These are phyloP conservation scores for Huntiella moniliformis DNA, from an alignment of 2,329 filamentous ascomycete genomes.

Conservation along the genomic window DNA sequence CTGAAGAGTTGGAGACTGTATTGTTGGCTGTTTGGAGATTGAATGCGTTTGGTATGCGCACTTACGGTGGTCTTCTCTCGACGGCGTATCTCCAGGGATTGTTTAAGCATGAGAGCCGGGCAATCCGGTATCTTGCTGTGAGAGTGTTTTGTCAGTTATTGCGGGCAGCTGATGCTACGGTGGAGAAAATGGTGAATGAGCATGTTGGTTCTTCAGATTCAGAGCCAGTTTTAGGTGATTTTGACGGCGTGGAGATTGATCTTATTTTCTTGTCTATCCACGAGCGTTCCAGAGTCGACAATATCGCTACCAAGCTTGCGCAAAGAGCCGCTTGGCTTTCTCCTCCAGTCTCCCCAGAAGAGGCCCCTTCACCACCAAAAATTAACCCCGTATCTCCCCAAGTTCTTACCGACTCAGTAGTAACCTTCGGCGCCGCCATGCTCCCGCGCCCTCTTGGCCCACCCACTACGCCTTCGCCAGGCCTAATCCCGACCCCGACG, in stretches of 20 bases:
- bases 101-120: conserved; percentile 38
- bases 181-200: conserved; percentile 49
- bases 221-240: conserved; percentile 44
- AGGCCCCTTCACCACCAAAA: conserved; percentile 10
- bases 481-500: conserved; percentile 44
- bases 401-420: conserved; percentile 39
- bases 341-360: neutral
- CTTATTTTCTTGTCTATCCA: conserved; percentile 51
- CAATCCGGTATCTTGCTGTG: conserved; percentile 63
- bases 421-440: conserved; percentile 46
- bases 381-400: conserved; percentile 18
- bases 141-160: conserved; percentile 65
- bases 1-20: conserved; percentile 19
- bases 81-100: conserved; percentile 50
- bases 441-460: conserved; percentile 42
- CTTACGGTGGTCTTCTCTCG: conserved; percentile 46
- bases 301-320: conserved; percentile 7
- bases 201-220: conserved; percentile 43
- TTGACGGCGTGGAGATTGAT: conserved; percentile 61
- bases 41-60: conserved; percentile 52
- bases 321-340: conserved; percentile 3
- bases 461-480: conserved; percentile 11
- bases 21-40: conserved; percentile 62
- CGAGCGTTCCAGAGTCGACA: conserved; percentile 34
- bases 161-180: conserved; percentile 59